Base-by-base conservation (phyloP, 805 yeast genomes). In the Lachancea thermotolerans region DNA sequence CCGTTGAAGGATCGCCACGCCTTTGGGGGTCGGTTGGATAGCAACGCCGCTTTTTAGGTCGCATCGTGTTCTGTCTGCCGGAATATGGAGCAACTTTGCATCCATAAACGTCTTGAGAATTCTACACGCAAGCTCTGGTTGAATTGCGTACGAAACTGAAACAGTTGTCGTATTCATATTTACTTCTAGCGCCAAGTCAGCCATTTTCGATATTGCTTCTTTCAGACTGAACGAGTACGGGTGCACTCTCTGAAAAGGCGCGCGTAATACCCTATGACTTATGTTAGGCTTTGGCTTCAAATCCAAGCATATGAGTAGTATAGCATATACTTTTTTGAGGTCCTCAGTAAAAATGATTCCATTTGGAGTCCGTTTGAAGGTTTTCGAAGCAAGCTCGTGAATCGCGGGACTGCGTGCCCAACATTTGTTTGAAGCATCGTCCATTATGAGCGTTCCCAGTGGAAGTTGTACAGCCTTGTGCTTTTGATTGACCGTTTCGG, bases 11-110 rank as follows among this genome's bases (percentile, higher is more conserved):
- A 87, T 57, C 0, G 88, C 81, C 7, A 88, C 79, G 1, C 97
- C 98, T 57, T 91, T 91, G 0, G 97, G 89, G 0, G 96, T 87
- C 3, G 96, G 95, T 58, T 91, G 97, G 27, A 87, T 58, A 2
- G 69, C 48, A 0, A 70, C 66, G 3, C 64, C 67, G 0, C 56
- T 64, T 41, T 73, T 73, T 5, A 81, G 71, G 35, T 59, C 65
- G 11, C 59, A 51, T 36, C 84, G 59, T 0, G 95, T 87, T 54
- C 91, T 68, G 50, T 84, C 89, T 2, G 77, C 75, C 0, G 95
- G 95, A 11, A 78, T 75, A 58, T 88, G 95, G 9, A 88, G 52
- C 1, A 87, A 63, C 50, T 78, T 79, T 0, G 86, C 82, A 2
- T 68, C 67, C 70, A 76, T 79, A 55, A 82, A 84, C 21, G 67